A percentile compares a stretch with the other conserved stretches of the same genome.
Conservation (phyloP, 2,329 filamentous ascomycete genomes). For the Pseudogymnoascus sp. region DNA sequence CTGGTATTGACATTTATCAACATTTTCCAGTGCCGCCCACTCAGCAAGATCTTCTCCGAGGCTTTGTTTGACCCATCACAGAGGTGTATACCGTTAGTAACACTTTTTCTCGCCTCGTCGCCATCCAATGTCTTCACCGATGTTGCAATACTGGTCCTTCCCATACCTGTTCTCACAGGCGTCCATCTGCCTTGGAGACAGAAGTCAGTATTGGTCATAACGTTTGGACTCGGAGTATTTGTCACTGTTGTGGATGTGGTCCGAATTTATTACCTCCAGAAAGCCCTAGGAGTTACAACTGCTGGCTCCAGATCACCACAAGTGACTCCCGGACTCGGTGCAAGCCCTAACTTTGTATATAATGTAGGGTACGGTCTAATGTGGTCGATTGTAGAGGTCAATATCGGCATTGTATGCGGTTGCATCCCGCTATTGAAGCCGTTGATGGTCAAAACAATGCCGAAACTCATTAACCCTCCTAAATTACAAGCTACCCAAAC, state of each 20-base stretch:
- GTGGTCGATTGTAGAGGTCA: constrained; percentile 88
- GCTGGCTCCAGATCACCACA: not conserved
- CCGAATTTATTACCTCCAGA: constrained; percentile 78
- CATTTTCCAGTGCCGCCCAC: constrained; percentile 71
- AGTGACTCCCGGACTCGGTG: not conserved
- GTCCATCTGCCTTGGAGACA: constrained; percentile 76
- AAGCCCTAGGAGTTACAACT: constrained; percentile 4
- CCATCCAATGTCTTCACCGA: constrained; percentile 88
- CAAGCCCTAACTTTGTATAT: constrained; percentile 45
- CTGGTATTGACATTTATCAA: constrained; percentile 73
- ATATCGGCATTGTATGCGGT: constrained; percentile 76
- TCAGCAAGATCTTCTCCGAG: constrained; percentile 55
- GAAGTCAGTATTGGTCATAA: constrained; percentile 76
- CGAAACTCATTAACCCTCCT: constrained; percentile 10
- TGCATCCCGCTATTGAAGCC: constrained; percentile 85
- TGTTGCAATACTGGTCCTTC: constrained; percentile 72
- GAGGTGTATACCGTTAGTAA: constrained; percentile 38
- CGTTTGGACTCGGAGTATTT: constrained; percentile 78
- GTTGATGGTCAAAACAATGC: constrained; percentile 46
- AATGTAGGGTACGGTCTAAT: constrained; percentile 77
- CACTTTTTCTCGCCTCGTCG: constrained; percentile 61
- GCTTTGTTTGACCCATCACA: not conserved
- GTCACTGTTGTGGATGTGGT: constrained; percentile 80
- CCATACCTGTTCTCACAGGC: constrained; percentile 74
- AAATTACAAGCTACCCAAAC: not conserved